phyloP scores from a whole-genome alignment of 768 basidiomycete species.

The Melanogaster broomeanus region DNA sequence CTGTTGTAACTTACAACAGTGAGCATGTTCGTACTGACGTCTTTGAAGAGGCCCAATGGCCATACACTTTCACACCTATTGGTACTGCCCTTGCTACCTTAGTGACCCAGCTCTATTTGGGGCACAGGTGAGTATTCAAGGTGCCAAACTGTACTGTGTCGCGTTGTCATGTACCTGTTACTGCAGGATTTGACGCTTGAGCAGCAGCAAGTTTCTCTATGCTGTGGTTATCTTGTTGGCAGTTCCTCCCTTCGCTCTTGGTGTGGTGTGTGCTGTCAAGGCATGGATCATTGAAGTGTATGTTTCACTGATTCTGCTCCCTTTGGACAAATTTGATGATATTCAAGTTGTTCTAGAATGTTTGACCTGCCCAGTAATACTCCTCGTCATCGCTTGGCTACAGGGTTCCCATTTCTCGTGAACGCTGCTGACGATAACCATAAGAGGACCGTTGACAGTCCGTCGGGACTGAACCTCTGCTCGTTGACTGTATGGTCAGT shows the following conservation, averaged over 20 bases:
- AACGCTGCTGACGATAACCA: slow-evolving; percentile 8
- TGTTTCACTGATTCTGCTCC: slow-evolving; percentile 9
- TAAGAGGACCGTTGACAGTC: slow-evolving; percentile 7
- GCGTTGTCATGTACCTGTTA: neutral
- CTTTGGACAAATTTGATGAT: neutral
- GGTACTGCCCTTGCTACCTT: slow-evolving; percentile 49
- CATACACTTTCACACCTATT: slow-evolving; percentile 50
- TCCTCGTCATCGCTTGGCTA: slow-evolving; percentile 49
- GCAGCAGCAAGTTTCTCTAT: slow-evolving; percentile 22
- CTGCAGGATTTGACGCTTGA: slow-evolving; percentile 17
- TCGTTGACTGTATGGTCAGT: neutral
- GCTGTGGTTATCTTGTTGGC: slow-evolving; percentile 40
- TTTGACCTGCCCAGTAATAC: slow-evolving; percentile 42
- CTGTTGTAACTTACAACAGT: too few species aligned
- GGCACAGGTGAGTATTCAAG: slow-evolving; percentile 37
- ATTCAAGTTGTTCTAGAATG: slow-evolving; percentile 29
- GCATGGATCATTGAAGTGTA: slow-evolving; percentile 45
- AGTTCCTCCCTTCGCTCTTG: slow-evolving; percentile 43
- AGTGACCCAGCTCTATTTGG: slow-evolving; percentile 52
- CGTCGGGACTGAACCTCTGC: neutral
- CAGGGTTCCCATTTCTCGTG: slow-evolving; percentile 10
- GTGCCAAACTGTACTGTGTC: neutral
- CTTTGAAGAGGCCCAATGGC: slow-evolving; percentile 43
- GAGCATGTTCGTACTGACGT: neutral
- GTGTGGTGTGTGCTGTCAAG: slow-evolving; percentile 42